These are phyloP conservation scores for Artemisia annua DNA, from an alignment of 129 eudicot species.

Conservation along the genomic window DNA sequence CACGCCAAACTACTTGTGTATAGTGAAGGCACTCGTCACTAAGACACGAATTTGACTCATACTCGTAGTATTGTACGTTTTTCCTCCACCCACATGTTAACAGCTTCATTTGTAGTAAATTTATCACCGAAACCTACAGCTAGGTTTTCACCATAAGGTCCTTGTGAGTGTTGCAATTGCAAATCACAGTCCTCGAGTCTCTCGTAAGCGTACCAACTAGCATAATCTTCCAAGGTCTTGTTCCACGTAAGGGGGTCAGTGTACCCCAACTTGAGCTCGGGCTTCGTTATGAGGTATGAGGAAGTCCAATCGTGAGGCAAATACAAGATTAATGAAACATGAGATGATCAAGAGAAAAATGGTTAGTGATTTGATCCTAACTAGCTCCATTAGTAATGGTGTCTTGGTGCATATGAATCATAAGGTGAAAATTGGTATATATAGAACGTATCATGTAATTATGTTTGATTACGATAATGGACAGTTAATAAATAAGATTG, in stretches of 20 bases:
- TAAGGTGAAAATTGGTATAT: neutral
- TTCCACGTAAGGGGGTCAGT: slow-evolving; percentile 63
- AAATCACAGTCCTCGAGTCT: slow-evolving; percentile 46
- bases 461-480: too few relatives aligned
- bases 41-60: slow-evolving; percentile 47
- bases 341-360: slow-evolving; percentile 11
- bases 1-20: slow-evolving; percentile 69
- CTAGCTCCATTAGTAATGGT: slow-evolving; percentile 22
- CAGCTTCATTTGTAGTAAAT: slow-evolving; percentile 46
- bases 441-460: too few relatives aligned
- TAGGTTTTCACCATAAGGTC: slow-evolving; percentile 67
- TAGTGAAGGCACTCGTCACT: slow-evolving; percentile 61
- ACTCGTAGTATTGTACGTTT: slow-evolving; percentile 40
- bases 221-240: slow-evolving; percentile 49
- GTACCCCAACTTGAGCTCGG: slow-evolving; percentile 55
- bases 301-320: slow-evolving; percentile 29
- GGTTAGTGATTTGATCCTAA: slow-evolving; percentile 15
- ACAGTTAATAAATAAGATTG: too few relatives aligned
- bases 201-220: slow-evolving; percentile 40
- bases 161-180: slow-evolving; percentile 34
- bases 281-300: slow-evolving; percentile 64
- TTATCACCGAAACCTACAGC: slow-evolving; percentile 49
- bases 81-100: slow-evolving; percentile 62
- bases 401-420: slow-evolving; percentile 30
- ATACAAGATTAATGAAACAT: slow-evolving; percentile 1